phyloP scores from a whole-genome alignment of 352 stramenopile species.

The Achlya hypogyna region DNA sequence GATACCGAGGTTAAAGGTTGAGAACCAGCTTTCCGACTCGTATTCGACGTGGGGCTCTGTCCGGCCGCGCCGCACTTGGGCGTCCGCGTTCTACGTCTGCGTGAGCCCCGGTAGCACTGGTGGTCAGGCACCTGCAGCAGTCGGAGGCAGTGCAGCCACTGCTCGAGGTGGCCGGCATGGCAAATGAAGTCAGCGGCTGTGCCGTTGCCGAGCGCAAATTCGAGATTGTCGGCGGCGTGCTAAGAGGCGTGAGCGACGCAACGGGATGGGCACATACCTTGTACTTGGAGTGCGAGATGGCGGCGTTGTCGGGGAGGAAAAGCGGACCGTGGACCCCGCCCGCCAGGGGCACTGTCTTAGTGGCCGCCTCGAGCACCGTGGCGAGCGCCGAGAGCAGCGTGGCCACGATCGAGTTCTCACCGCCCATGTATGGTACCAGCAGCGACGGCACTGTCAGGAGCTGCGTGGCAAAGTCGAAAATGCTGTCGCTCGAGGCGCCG shows the following conservation, averaged over 20 bases:
- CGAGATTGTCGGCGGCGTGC: slow-evolving; percentile 80
- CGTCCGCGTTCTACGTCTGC: slow-evolving; percentile 51
- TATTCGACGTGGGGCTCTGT: slow-evolving; percentile 79
- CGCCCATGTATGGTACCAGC: slow-evolving; percentile 48
- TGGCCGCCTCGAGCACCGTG: slow-evolving; percentile 46
- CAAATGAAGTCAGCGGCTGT: slow-evolving; percentile 74
- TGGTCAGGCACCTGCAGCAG: slow-evolving; percentile 43
- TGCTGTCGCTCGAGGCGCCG: slow-evolving; percentile 72
- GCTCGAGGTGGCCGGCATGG: slow-evolving; percentile 47
- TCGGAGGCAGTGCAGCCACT: slow-evolving; percentile 63
- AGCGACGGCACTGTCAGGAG: slow-evolving; percentile 77
- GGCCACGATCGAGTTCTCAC: slow-evolving; percentile 43
- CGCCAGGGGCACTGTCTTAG: slow-evolving; percentile 22
- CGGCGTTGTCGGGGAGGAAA: slow-evolving; percentile 67
- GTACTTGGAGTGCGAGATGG: slow-evolving; percentile 79
- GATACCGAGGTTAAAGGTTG: slow-evolving; percentile 85
- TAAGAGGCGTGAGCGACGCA: slow-evolving; percentile 19
- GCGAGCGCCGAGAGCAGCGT: slow-evolving; percentile 55
- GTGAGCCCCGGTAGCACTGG: slow-evolving; percentile 14
- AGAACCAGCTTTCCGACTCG: slow-evolving; percentile 80
- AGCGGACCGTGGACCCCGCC: background rate
- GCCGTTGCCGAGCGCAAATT: slow-evolving; percentile 76
- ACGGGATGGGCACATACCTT: slow-evolving; percentile 36
- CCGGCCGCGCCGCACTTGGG: slow-evolving; percentile 57
- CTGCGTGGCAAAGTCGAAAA: slow-evolving; percentile 84